These are phyloP conservation scores for Avena eriantha DNA, from an alignment of 176 grass and related monocot genomes.

Conservation along the genomic window DNA sequence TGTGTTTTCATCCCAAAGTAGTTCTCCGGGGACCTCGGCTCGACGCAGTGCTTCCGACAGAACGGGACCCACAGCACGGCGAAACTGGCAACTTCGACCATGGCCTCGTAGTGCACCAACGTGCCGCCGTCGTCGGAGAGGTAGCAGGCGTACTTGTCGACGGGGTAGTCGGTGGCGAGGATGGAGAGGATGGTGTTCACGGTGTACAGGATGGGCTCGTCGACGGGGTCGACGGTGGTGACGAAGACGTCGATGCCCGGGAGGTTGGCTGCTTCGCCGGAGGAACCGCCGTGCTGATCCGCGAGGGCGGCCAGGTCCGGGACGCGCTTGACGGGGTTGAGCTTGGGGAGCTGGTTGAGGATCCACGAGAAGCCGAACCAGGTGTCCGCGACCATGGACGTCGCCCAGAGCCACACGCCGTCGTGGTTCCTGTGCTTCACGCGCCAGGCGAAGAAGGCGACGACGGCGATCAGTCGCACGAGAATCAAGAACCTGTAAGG, in stretches of 20 bases:
- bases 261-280: slow-evolving; percentile 10
- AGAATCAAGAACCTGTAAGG: slow-evolving; percentile 59
- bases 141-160: slow-evolving; percentile 52
- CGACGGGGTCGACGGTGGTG: slow-evolving; percentile 54
- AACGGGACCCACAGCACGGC: slow-evolving; percentile 46
- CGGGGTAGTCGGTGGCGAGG: slow-evolving; percentile 58
- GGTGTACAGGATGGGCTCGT: slow-evolving; percentile 52
- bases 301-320: slow-evolving; percentile 46
- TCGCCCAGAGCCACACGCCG: slow-evolving; percentile 44
- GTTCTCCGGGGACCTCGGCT: slow-evolving; percentile 51
- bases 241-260: slow-evolving; percentile 54
- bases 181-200: slow-evolving; percentile 61
- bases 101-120: slow-evolving; percentile 47
- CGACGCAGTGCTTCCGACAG: slow-evolving; percentile 48
- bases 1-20: slow-evolving; percentile 39
- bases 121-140: slow-evolving; percentile 55
- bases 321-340: slow-evolving; percentile 48
- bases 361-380: slow-evolving; percentile 60
- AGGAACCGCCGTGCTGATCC: background rate
- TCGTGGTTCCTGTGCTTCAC: slow-evolving; percentile 35
- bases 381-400: slow-evolving; percentile 47
- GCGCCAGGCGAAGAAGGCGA: slow-evolving; percentile 51
- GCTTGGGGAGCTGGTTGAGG: slow-evolving; percentile 56
- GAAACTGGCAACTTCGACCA: slow-evolving; percentile 46
- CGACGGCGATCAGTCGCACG: slow-evolving; percentile 31